Conservation (phyloP, 1,139 yeast genomes). For the Suhomyces panamericanus region DNA sequence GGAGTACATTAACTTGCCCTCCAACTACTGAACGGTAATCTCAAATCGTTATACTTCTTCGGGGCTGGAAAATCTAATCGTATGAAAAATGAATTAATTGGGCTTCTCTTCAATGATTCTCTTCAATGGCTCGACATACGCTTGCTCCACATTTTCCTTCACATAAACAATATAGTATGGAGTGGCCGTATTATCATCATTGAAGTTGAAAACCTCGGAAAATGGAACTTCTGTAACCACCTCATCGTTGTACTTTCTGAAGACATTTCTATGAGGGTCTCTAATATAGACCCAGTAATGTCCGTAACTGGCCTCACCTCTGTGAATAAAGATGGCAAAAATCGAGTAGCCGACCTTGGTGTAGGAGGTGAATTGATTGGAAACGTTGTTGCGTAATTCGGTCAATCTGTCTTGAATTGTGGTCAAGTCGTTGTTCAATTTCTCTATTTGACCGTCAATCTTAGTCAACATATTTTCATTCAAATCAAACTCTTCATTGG, state of each 20-base stretch:
- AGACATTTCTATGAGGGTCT: slow-evolving; percentile 66
- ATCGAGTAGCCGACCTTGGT: slow-evolving; percentile 71
- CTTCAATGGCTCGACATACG: slow-evolving; percentile 68
- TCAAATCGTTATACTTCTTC: too few relatives aligned
- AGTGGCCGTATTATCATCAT: slow-evolving; percentile 79
- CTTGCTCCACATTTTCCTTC: slow-evolving; percentile 57
- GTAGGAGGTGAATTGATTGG: slow-evolving; percentile 60
- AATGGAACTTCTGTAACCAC: slow-evolving; percentile 75
- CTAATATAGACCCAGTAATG: slow-evolving; percentile 95
- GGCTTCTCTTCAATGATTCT: slow-evolving; percentile 13
- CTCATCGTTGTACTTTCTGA: slow-evolving; percentile 92
- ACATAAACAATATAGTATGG: slow-evolving; percentile 90
- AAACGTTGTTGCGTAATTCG: slow-evolving; percentile 47
- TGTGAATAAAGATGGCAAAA: slow-evolving; percentile 89
- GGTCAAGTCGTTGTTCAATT: slow-evolving; percentile 39
- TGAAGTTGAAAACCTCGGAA: slow-evolving; percentile 74
- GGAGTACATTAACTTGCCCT: too few relatives aligned
- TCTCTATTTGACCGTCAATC: slow-evolving; percentile 34
- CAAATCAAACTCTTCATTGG: slow-evolving; percentile 20
- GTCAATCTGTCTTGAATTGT: slow-evolving; percentile 39
- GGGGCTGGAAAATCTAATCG: too few relatives aligned
- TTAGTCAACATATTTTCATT: slow-evolving; percentile 38
- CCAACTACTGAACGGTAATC: too few relatives aligned
- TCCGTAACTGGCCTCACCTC: slow-evolving; percentile 95
- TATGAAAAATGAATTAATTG: background rate